phyloP scores from a whole-genome alignment of 371 early-diverging fungal species.

The Gilbertella persicaria region DNA sequence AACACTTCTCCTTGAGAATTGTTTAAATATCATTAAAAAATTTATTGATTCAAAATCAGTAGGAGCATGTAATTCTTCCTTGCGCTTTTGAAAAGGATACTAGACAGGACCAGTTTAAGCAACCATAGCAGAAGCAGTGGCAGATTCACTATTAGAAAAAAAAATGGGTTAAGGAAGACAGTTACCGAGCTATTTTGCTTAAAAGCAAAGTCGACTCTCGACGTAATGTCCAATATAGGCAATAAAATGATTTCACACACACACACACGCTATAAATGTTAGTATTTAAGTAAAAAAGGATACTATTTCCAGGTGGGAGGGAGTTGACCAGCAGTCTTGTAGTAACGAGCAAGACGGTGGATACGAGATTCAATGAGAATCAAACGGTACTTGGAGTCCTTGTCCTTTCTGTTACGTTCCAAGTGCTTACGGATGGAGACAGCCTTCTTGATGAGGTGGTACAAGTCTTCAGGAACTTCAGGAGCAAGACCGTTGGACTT shows the following conservation, averaged over 20 bases:
- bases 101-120: slow-evolving; percentile 28
- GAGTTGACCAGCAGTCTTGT: slow-evolving; percentile 97
- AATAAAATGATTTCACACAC: slow-evolving; percentile 7
- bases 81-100: too few relatives aligned
- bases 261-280: neutral
- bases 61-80: neutral
- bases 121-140: slow-evolving; percentile 54
- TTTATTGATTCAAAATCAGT: neutral
- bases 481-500: slow-evolving; percentile 72
- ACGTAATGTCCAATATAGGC: slow-evolving; percentile 32
- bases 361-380: slow-evolving; percentile 99
- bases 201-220: slow-evolving; percentile 10
- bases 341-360: slow-evolving; percentile 99
- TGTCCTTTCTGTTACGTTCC: slow-evolving; percentile 99
- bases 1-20: too few relatives aligned
- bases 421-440: slow-evolving; percentile 99
- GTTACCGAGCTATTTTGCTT: slow-evolving; percentile 33
- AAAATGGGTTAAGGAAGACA: slow-evolving; percentile 43
- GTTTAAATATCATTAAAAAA: neutral
- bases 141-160: slow-evolving; percentile 47
- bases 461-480: slow-evolving; percentile 99
- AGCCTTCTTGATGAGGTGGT: slow-evolving; percentile 99
- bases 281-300: slow-evolving; percentile 49
- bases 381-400: slow-evolving; percentile 98
- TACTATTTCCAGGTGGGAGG: slow-evolving; percentile 98